Evolutionary conservation across 345 rosid genomes (phyloP).

Genomic region (Aegle marmelos): DNA sequence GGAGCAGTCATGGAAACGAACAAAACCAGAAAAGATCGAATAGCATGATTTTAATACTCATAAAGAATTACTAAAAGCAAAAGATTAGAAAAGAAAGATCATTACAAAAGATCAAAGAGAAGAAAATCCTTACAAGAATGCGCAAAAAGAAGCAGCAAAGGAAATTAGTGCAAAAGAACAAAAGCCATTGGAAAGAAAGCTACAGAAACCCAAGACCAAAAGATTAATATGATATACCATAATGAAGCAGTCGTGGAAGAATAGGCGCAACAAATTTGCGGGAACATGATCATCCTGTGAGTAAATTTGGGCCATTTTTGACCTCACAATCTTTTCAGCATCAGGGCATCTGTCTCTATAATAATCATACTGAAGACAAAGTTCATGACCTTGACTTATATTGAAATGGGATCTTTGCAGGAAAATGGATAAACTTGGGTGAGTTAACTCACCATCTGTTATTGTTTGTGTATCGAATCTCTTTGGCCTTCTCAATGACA

Average conservation of each 20-base stretch:
- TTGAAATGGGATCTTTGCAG: background rate
- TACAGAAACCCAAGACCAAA: background rate
- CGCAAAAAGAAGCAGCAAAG: no score
- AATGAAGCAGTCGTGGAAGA: slow-evolving; percentile 51
- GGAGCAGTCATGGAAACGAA: no score
- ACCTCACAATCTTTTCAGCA: slow-evolving; percentile 36
- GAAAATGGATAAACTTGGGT: slow-evolving; percentile 10
- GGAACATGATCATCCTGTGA: slow-evolving; percentile 19
- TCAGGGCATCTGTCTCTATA: slow-evolving; percentile 36
- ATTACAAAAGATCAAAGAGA: no score
- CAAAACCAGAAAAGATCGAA: no score
- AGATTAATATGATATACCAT: slow-evolving; percentile 12
- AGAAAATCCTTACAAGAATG: no score
- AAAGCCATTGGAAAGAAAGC: background rate
- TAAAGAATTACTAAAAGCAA: no score
- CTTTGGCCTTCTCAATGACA: slow-evolving; percentile 8
- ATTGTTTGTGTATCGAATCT: background rate
- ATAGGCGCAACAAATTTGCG: slow-evolving; percentile 32
- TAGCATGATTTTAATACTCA: no score
- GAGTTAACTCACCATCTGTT: background rate
- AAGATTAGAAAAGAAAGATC: no score
- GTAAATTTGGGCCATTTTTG: slow-evolving; percentile 24
- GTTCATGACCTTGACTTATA: background rate
- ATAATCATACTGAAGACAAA: slow-evolving; percentile 34
- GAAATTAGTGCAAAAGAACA: background rate